phyloP scores from a whole-genome alignment of 164 flowering plant species.

The Malania oleifera region DNA sequence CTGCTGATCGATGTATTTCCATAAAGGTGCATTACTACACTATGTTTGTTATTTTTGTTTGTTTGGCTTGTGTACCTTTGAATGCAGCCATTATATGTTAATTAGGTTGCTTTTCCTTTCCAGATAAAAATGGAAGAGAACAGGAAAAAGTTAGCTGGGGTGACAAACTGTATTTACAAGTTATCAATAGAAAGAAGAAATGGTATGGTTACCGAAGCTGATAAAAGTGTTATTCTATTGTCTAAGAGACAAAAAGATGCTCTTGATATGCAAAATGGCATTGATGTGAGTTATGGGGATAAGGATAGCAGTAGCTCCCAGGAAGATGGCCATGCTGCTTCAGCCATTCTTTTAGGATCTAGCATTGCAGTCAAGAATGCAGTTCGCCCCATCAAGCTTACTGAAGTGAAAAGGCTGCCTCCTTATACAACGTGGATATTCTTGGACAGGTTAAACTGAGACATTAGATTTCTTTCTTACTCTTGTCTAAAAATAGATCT shows the following conservation, averaged over 20 bases:
- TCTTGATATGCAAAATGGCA: constrained; percentile 54
- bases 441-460: constrained; percentile 96
- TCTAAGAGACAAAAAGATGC: constrained; percentile 77
- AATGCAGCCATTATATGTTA: neutral
- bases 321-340: constrained; percentile 64
- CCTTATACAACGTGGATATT: constrained; percentile 99
- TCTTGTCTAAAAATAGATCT: too few relatives aligned
- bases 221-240: constrained; percentile 37
- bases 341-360: constrained; percentile 67
- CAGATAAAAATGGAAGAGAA: constrained; percentile 86
- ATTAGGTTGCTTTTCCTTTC: constrained; percentile 1
- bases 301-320: constrained; percentile 38
- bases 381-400: constrained; percentile 70
- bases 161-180: constrained; percentile 38
- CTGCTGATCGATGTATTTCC: constrained; percentile 37
- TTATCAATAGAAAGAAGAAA: constrained; percentile 45
- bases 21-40: constrained; percentile 46
- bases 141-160: constrained; percentile 41
- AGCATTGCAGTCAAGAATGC: constrained; percentile 65
- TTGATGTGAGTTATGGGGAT: constrained; percentile 41
- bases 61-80: constrained; percentile 6
- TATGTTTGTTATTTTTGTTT: neutral
- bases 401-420: constrained; percentile 71
- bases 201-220: constrained; percentile 10
- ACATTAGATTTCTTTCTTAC: too few relatives aligned